Evolutionary conservation across 2,329 filamentous ascomycete species (phyloP), one percentile per base, ranked within the genome.

Genomic region (Nemania serpens): DNA sequence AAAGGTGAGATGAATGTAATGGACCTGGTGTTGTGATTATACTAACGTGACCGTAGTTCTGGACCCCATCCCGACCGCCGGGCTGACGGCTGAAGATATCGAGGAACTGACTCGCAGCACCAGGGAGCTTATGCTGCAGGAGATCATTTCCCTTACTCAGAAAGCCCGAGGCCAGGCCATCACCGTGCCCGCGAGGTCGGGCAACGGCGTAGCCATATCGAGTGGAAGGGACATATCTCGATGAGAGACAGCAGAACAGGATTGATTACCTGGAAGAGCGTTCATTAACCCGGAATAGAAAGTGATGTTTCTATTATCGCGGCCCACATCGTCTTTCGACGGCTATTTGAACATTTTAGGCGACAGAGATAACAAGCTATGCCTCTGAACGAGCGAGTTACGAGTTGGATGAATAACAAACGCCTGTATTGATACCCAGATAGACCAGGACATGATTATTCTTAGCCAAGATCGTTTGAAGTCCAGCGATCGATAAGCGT

Each of bases 51-150:
- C 11, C 25, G 4, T 65, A 91, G 91, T 97, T 20, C 80, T 97
- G 55, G 86, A 91, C 70, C 91, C 93, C 2, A 93, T 97, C 63
- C 81, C 86, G 50, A 97, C 93, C 11, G 82, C 85, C 66, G 86
- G 86, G 55, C 82, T 96, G 66, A 91, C 85, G 17, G 63, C 89
- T 22, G 87, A 87, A 54, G 92, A 97, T 74, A 91, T 97, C 55
- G 90, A 95, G 67, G 83, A 85, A 61, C 79, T 97, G 46, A 83
- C 88, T 52, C 81, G 82, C 57, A 83, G 82, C 55, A 91, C 89
- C 2, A 84, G 88, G 58, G 88, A 92, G 18, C 76, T 87, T 53
- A 96, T 97, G 92, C 82, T 93, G 64, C 82, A 83, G 66, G 89
- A 89, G 71, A 77, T 89, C 43, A 65, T 85, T 17, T 70, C 72